Evolutionary conservation across 139 green algal genomes (phyloP).

Genomic region (Penium margaritaceum): DNA sequence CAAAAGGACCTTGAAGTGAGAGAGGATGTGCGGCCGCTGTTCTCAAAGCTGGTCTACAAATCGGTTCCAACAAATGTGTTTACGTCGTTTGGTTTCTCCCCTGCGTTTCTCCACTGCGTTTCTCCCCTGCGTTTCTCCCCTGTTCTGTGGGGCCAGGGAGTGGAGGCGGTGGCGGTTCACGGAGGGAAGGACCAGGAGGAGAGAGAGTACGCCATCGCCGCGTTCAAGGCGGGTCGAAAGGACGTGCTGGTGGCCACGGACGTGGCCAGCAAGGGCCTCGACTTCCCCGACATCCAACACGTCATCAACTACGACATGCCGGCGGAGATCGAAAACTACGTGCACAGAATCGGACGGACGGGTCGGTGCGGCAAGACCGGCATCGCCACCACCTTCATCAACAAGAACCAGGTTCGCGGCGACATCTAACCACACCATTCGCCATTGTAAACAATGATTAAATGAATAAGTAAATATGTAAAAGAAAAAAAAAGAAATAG

Average conservation of each 20-base stretch:
- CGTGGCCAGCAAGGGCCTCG: slow-evolving; percentile 81
- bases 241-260: slow-evolving; percentile 97
- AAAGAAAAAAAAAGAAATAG: neutral
- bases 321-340: slow-evolving; percentile 95
- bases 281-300: slow-evolving; percentile 85
- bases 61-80: neutral
- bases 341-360: slow-evolving; percentile 71
- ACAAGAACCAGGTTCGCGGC: slow-evolving; percentile 75
- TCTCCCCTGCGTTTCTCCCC: too few relatives aligned
- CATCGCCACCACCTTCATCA: slow-evolving; percentile 96
- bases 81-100: neutral
- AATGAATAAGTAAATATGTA: neutral
- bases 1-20: too few relatives aligned
- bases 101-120: too few relatives aligned
- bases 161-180: slow-evolving; percentile 92
- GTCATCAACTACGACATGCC: slow-evolving; percentile 99
- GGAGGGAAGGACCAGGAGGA: slow-evolving; percentile 94
- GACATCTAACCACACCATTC: too few relatives aligned
- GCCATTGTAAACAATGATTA: neutral
- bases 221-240: slow-evolving; percentile 77
- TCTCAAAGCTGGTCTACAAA: too few relatives aligned
- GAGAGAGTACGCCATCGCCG: slow-evolving; percentile 69
- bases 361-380: slow-evolving; percentile 92
- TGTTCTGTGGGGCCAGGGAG: too few relatives aligned
- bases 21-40: too few relatives aligned